phyloP scores from a whole-genome alignment of 768 basidiomycete genomes.

The Mycena chlorophos region DNA sequence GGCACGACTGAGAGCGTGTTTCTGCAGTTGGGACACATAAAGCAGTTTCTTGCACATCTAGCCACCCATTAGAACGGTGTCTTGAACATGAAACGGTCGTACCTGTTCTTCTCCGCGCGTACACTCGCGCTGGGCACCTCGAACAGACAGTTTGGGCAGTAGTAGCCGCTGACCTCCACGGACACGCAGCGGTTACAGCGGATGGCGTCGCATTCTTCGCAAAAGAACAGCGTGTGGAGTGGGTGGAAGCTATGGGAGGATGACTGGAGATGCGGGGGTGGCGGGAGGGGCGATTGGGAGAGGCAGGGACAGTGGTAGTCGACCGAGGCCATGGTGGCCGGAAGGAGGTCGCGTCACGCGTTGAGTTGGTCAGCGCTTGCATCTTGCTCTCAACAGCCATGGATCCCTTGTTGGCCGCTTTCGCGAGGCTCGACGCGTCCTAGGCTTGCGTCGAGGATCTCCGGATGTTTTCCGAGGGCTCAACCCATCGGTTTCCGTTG shows the following conservation, averaged over 20 bases:
- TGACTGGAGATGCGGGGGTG: constrained; percentile 74
- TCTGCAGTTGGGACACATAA: constrained; percentile 90
- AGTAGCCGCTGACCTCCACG: constrained; percentile 94
- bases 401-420: background rate
- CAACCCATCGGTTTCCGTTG: too few species aligned
- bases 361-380: background rate
- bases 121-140: constrained; percentile 98
- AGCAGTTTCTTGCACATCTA: constrained; percentile 98
- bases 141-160: constrained; percentile 97
- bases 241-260: constrained; percentile 82
- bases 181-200: constrained; percentile 91
- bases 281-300: constrained; percentile 57
- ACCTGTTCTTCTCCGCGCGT: constrained; percentile 97
- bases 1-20: constrained; percentile 91
- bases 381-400: background rate
- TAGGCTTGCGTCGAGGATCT: too few species aligned
- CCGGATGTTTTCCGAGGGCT: too few species aligned
- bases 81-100: background rate
- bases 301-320: constrained; percentile 77
- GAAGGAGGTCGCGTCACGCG: background rate
- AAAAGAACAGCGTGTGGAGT: constrained; percentile 88
- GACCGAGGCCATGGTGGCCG: constrained; percentile 5
- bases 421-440: too few species aligned
- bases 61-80: background rate
- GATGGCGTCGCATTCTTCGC: constrained; percentile 97